Conservation (phyloP, 192 early-diverging fungal genomes). For the Gryganskiella cystojenkinii region DNA sequence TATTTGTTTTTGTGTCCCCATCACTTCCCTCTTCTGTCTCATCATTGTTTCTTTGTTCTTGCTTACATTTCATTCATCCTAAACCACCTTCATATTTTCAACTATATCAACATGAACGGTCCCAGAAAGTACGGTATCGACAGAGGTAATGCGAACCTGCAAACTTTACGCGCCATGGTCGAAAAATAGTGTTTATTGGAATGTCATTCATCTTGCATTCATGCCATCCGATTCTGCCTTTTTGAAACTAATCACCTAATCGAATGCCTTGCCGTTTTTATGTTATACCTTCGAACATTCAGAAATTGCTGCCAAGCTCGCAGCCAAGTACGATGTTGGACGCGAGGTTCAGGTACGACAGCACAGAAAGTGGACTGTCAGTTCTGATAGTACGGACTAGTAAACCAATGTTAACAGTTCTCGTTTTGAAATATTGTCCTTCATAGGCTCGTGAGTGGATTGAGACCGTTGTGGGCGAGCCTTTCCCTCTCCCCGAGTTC, state of each 20-base stretch:
- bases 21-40: not conserved
- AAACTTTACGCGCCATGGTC: not conserved
- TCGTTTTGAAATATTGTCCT: not conserved
- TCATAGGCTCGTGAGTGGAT: constrained; percentile 78
- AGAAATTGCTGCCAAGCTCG: constrained; percentile 55
- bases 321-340: constrained; percentile 49
- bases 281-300: not conserved
- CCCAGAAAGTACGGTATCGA: constrained; percentile 52
- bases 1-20: not conserved
- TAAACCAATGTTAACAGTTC: too few species aligned
- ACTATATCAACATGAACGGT: constrained; percentile 15
- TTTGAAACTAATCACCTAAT: not conserved
- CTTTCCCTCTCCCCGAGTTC: constrained; percentile 63
- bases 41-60: not conserved
- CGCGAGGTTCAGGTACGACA: constrained; percentile 40
- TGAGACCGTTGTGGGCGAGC: constrained; percentile 66
- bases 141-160: constrained; percentile 30
- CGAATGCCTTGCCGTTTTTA: too few species aligned
- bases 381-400: too few species aligned
- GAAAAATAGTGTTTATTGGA: not conserved
- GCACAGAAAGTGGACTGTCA: not conserved
- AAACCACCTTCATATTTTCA: not conserved
- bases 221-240: not conserved
- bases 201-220: constrained; percentile 1
- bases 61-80: not conserved